phyloP scores from a whole-genome alignment of 129 eudicot genomes.

The Solidago caesia region DNA sequence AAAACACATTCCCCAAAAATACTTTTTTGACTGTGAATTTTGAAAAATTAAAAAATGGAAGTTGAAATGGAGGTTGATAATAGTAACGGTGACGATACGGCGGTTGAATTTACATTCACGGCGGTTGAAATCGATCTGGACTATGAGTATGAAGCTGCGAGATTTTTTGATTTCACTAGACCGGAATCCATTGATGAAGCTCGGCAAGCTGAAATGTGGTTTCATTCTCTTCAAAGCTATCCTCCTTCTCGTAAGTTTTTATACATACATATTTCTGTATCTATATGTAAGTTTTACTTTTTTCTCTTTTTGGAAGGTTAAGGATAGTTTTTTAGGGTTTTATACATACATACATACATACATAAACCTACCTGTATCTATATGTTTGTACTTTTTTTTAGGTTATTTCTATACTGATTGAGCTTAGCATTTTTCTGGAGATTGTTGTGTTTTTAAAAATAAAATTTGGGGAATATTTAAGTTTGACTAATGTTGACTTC shows the following conservation, averaged over 20 bases:
- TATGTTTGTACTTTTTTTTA: not conserved
- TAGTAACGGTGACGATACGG: conserved; percentile 14
- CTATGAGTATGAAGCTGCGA: conserved; percentile 83
- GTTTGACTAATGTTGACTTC: not conserved
- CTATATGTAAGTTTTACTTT: too few species aligned
- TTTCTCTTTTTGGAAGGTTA: not conserved
- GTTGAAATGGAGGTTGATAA: conserved; percentile 40
- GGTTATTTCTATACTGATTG: conserved; percentile 11
- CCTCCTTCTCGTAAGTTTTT: conserved; percentile 88
- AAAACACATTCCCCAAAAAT: conserved; percentile 25
- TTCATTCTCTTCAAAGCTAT: conserved; percentile 52
- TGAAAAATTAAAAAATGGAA: conserved; percentile 23
- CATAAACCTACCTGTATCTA: too few species aligned
- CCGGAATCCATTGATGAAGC: conserved; percentile 67
- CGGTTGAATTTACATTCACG: conserved; percentile 53
- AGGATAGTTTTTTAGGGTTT: not conserved
- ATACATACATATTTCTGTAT: too few species aligned
- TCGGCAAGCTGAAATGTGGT: conserved; percentile 69
- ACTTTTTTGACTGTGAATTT: conserved; percentile 15
- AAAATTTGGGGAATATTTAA: conserved; percentile 11
- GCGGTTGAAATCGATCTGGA: conserved; percentile 85
- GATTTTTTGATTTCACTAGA: conserved; percentile 65
- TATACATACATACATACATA: not conserved
- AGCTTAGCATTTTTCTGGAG: conserved; percentile 7
- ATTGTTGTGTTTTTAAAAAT: not conserved